Percentiles rank a stretch among this genome's conserved stretches.
Conservation (phyloP, 768 basidiomycete species). For the Phylloporus rhodoxanthus region DNA sequence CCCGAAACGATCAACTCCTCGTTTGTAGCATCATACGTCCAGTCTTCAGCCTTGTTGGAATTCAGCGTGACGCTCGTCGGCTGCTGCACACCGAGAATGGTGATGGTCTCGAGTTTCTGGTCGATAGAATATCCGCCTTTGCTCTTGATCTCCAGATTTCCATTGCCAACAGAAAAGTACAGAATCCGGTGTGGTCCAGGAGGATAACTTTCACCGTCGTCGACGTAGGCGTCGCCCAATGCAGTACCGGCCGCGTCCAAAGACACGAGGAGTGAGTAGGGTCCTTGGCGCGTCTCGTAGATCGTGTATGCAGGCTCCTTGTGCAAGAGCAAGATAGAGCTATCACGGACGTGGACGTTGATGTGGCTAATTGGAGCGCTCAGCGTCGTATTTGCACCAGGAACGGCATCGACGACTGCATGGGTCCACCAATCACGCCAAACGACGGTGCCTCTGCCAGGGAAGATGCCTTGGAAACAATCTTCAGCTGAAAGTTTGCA, state of each 20-base stretch:
- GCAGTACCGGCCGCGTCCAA: constrained; percentile 44
- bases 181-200: background rate
- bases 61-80: constrained; percentile 39
- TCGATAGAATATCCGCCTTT: constrained; percentile 29
- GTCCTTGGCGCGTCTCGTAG: constrained; percentile 55
- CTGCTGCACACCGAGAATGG: constrained; percentile 50
- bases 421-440: constrained; percentile 79
- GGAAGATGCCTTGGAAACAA: constrained; percentile 38
- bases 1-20: constrained; percentile 38
- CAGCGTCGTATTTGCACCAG: constrained; percentile 44
- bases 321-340: constrained; percentile 60
- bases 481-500: background rate
- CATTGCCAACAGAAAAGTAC: background rate
- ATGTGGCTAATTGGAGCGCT: constrained; percentile 70
- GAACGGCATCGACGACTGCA: constrained; percentile 40
- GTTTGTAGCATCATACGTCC: constrained; percentile 36
- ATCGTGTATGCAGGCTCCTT: constrained; percentile 60
- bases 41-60: constrained; percentile 30
- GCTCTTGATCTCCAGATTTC: constrained; percentile 34
- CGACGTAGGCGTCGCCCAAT: constrained; percentile 57
- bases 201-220: constrained; percentile 47
- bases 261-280: constrained; percentile 59
- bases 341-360: constrained; percentile 70
- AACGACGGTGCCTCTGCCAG: constrained; percentile 38
- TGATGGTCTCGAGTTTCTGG: constrained; percentile 47